Base-by-base conservation (phyloP, 371 early-diverging fungal genomes). In the Batkoa obscura region DNA sequence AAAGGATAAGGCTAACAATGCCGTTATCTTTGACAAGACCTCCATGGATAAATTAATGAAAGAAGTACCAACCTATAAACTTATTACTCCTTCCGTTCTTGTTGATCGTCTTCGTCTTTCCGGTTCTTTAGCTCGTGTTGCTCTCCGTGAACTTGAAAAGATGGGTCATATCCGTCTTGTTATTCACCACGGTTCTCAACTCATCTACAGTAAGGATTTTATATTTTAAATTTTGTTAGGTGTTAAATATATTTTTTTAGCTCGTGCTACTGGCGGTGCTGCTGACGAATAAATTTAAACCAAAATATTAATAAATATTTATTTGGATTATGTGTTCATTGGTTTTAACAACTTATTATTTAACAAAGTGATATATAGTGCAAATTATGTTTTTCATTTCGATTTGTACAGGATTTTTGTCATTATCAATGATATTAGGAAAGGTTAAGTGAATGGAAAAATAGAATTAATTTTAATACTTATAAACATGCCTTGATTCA, bases 11-110 rank as follows among this genome's bases (percentile, higher is more conserved):
- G 69, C 72, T 54, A 71, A 71, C 65, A 71, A 71, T 62, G 67
- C 64, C 72, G 93, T 94, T 59, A 73, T 82, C 72, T 81, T 94
- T 48, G 72, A 71, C 61, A 66, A 68, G 61, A 58, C 71, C 48
- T 68, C 69, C 57, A 66, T 66, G 56, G 71, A 71, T 59, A 71
- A 71, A 64, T 58, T 71, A 59, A 84, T 83, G 81, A 98, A 98
- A 87, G 98, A 98, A 75, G 92, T 91, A 43, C 98, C 96, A 62
- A 89, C 95, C 69, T 94, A 91, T 86, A 94, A 93, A 82, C 80
- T 98, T 66, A 86, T 98, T 69, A 89, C 95, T 17, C 91, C 92
- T 61, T 91, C 95, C 59, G 88, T 95, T 57, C 76, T 98, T 59
- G 94, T 96, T 58, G 98, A 98, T 75, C 90, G 97, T 74, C 87